These are phyloP conservation scores for Ogataea pignaliae DNA, from an alignment of 805 yeast genomes.

Conservation along the genomic window DNA sequence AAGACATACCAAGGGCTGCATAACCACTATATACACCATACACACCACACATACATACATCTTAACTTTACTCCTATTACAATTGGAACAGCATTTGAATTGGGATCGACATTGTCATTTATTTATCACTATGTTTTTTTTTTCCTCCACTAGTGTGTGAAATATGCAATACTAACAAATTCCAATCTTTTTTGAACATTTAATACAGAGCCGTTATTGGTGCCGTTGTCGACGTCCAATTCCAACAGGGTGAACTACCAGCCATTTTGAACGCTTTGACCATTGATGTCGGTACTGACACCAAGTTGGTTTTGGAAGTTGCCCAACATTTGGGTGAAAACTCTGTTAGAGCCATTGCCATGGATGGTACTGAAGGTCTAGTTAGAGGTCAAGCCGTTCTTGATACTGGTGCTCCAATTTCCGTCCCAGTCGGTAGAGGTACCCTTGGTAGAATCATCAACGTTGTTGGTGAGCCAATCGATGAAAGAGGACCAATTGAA, in stretches of 20 bases:
- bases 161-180: too few species aligned
- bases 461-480: conserved; percentile 99
- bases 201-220: conserved; percentile 84
- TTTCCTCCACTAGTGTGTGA: too few species aligned
- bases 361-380: conserved; percentile 99
- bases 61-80: too few species aligned
- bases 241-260: conserved; percentile 96
- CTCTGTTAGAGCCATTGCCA: conserved; percentile 99
- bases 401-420: conserved; percentile 98
- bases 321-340: conserved; percentile 99
- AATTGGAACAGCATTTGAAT: too few species aligned
- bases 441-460: conserved; percentile 98
- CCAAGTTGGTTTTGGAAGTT: conserved; percentile 87
- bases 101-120: too few species aligned
- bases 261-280: conserved; percentile 96
- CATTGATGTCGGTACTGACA: conserved; percentile 61
- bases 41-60: too few species aligned
- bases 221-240: conserved; percentile 99
- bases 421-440: conserved; percentile 99
- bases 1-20: conserved; percentile 14
- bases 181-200: too few species aligned
- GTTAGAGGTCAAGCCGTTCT: conserved; percentile 90
- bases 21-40: conserved; percentile 12
- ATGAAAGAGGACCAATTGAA: conserved; percentile 98
- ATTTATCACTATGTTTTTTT: too few species aligned